Base-by-base conservation (phyloP, 176 grass and related monocot species). In the Ensete ventricosum region DNA sequence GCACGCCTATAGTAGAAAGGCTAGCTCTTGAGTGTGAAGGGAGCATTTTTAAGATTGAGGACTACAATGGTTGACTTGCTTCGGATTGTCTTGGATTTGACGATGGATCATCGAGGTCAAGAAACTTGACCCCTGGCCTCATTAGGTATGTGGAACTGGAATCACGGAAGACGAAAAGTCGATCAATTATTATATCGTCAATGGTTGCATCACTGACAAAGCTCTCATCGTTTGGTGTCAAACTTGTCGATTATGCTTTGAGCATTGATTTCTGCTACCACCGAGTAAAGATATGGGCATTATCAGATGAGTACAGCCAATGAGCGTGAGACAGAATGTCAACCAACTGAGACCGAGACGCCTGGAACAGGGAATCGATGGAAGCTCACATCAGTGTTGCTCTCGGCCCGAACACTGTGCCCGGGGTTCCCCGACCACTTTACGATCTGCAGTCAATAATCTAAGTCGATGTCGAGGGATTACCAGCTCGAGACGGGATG, bases 301-400 rank as follows among this genome's bases (percentile, higher is more conserved):
- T 52, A 85, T 85, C 17, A 81, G 67, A 52, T 85, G 49, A 77
- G 74, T 74, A 77, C 73, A 81, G 21, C 84, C 78, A 81, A 85
- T 73, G 78, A 85, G 72, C 54, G 48, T 3, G 22, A 20, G 8
- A 43, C 19, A 34, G 16, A 51, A 51, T 11, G 48, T 52, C 75
- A 77, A 77, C 75, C 48, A 48, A 76, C 5, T 17, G 16, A 51
- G 29, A 63, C 43, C 13, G 16, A 27, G 3, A 50, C 16, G 48
- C 19, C 22, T 58, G 65, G 52, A 67, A 51, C 29, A 64, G 52
- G 48, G 27, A 23, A 21, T 57, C 23, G 50, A 27, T 27, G 23
- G 13, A 69, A 43, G 13, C 43, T 8, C 22, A 52, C 25, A 55
- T 82, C 8, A 55, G 52, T n/a, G 43, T 54, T 52, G 52, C 19